Evolutionary conservation across 1,284 basidiomycete species (phyloP), one percentile per base, ranked within the genome.

Genomic region (Earliella scabrosa): DNA sequence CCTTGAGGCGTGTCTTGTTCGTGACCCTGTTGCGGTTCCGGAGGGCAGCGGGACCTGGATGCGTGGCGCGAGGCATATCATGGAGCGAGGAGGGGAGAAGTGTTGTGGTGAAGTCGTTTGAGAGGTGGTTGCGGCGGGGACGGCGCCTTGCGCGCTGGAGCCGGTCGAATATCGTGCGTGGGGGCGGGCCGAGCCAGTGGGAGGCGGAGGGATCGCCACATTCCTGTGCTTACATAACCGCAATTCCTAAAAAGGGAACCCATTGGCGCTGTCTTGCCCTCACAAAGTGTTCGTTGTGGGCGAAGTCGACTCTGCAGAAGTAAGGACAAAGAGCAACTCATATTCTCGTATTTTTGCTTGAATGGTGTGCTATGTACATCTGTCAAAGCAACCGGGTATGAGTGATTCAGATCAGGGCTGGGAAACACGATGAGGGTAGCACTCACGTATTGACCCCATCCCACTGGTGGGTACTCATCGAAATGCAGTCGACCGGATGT

Each of bases 1-100:
- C 87, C 77, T 87, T 87, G 69, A 95, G 87, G 62, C 90, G 87
- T 67, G 90, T 92, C 81, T 94, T 95, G 80, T 93, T 93, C 74
- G 90, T 94, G 77, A 95, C 88, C 72, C 92, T 85, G 75, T 90
- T 90, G 73, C 90, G 86, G 71, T 90, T 90, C 73, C 90, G 82
- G 75, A 90, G 87, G 64, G 87, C 84, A 56, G 86, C 86, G 68
- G 86, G 82, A 73, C 83, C 85, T 75, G 85, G 73, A 74, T 82
- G 84, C 67, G 85, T 85, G 74, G 84, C 85, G 71, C 88, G 87
- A 80, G 88, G 88, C 88, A 90, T 90, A 74, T 85, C 86, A 90
- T 88, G 83, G 82, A 83, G 75, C 58, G 55, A 58, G 59, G 57
- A 59, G 63, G 49, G 53, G 61, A 64, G 62, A 52, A 44, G 47